Conservation (phyloP, 495 filamentous ascomycete species). For the Parachaetomium inaequale region DNA sequence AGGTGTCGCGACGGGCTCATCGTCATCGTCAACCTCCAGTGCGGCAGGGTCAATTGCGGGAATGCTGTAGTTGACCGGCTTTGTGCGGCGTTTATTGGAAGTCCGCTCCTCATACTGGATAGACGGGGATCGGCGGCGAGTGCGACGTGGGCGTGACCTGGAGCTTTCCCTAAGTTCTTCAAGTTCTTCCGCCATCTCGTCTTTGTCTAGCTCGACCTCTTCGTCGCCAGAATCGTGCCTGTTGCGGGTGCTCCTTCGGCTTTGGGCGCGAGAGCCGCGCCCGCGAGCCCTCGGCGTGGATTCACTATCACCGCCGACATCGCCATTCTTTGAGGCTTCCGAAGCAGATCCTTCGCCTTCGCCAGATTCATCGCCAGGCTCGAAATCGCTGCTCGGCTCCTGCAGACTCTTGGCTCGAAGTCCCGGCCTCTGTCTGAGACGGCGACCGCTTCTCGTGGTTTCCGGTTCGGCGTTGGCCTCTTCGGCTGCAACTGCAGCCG, state of each 20-base stretch:
- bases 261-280: slow-evolving; percentile 35
- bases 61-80: slow-evolving; percentile 53
- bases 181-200: slow-evolving; percentile 79
- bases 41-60: slow-evolving; percentile 67
- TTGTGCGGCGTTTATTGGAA: slow-evolving; percentile 39
- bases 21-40: slow-evolving; percentile 64
- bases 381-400: slow-evolving; percentile 83
- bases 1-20: slow-evolving; percentile 60
- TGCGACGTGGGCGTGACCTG: slow-evolving; percentile 47
- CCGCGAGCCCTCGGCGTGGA: slow-evolving; percentile 38
- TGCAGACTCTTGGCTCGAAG: slow-evolving; percentile 42
- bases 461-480: slow-evolving; percentile 32
- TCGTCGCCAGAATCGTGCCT: slow-evolving; percentile 49
- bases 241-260: slow-evolving; percentile 36
- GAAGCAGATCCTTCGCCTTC: slow-evolving; percentile 48
- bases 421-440: slow-evolving; percentile 46
- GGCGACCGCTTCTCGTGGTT: slow-evolving; percentile 33
- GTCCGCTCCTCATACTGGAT: slow-evolving; percentile 52
- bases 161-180: slow-evolving; percentile 56
- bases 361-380: slow-evolving; percentile 64
- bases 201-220: slow-evolving; percentile 59
- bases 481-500: slow-evolving; percentile 25
- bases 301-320: slow-evolving; percentile 38
- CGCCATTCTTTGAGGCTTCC: slow-evolving; percentile 34
- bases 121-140: slow-evolving; percentile 53